Evolutionary conservation across 805 yeast species (phyloP), one percentile per base, ranked within the genome.

Genomic region (Blastobotrys muscicola): DNA sequence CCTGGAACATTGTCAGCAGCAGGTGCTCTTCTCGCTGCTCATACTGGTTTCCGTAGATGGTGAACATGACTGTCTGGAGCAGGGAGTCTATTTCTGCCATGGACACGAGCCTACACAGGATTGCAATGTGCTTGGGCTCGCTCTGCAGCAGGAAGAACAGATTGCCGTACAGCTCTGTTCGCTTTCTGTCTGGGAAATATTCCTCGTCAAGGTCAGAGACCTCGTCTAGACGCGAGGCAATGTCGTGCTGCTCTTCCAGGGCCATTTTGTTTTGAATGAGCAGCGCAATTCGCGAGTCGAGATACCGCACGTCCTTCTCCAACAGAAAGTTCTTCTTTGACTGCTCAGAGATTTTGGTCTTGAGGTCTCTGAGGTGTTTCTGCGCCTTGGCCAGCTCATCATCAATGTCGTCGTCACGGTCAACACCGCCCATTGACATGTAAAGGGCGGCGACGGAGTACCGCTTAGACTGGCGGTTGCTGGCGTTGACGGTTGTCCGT

Each of bases 11-110:
- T n/a, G 61, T 50, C 35, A 65, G 51, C 42, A 63, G 43, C 37
- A 64, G 46, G 39, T 61, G 65, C 54, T 65, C 69, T 49, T 65
- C 69, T 23, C 68, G 59, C 45, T 60, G 62, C 44, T 64, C 68
- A 49, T 64, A 62, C 49, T 65, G 69, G 46, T 65, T 65, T n/a
- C 69, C 69, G 45, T 58, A 66, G 36, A 65, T 56, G 8, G 63
- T 60, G 50, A 64, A 65, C 67, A 65, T 65, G 47, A 65, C 65
- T 4, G 66, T 64, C 38, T 62, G 67, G 8, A 65, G 54, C 40
- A 65, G 53, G 4, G 60, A 59, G 43, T 65, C 69, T 37, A 65
- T 61, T 40, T 65, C 68, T 5, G 58, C 51, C 58, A 64, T 53
- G 6, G 61, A 50, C 4, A 64, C 60, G 23, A 50, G 42, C 12